These are phyloP conservation scores for Dothidotthia symphoricarpi DNA, from an alignment of 2,329 filamentous ascomycete species.

Conservation along the genomic window DNA sequence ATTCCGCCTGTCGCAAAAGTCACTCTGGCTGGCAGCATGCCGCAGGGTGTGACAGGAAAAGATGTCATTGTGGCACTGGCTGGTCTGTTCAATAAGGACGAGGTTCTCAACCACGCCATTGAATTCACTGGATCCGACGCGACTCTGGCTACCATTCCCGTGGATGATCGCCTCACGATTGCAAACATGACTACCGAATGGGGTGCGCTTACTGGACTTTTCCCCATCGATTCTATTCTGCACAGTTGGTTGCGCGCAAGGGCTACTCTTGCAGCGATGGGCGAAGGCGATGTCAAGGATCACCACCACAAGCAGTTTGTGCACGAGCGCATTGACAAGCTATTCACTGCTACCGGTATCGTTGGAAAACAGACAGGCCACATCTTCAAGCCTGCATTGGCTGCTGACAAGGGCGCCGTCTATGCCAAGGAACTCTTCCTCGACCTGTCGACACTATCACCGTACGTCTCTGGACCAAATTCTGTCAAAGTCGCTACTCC, in stretches of 20 bases:
- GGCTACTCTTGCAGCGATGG: slow-evolving; percentile 69
- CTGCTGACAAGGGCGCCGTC: slow-evolving; percentile 70
- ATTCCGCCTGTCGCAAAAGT: slow-evolving; percentile 81
- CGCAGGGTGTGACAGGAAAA: slow-evolving; percentile 81
- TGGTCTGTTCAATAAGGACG: slow-evolving; percentile 79
- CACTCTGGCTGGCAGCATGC: slow-evolving; percentile 71
- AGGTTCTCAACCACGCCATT: slow-evolving; percentile 87
- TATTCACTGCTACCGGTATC: slow-evolving; percentile 53
- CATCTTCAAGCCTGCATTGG: slow-evolving; percentile 56
- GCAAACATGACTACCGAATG: slow-evolving; percentile 82
- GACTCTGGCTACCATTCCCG: slow-evolving; percentile 68
- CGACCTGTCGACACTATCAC: slow-evolving; percentile 78
- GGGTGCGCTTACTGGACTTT: slow-evolving; percentile 71
- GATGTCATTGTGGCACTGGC: slow-evolving; percentile 91
- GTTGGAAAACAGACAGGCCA: slow-evolving; percentile 36
- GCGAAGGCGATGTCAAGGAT: slow-evolving; percentile 48
- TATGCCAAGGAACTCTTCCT: slow-evolving; percentile 85
- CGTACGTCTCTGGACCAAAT: slow-evolving; percentile 84
- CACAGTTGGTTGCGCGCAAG: slow-evolving; percentile 73
- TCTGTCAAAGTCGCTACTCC: slow-evolving; percentile 85
- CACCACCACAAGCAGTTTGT: slow-evolving; percentile 62
- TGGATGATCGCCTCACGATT: slow-evolving; percentile 74
- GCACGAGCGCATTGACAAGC: slow-evolving; percentile 69
- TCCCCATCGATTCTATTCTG: slow-evolving; percentile 75
- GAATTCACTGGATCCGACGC: slow-evolving; percentile 82